Percentiles rank a stretch among this genome's conserved stretches.
These are phyloP conservation scores for Lineolata rhizophorae DNA, from an alignment of 495 filamentous ascomycete genomes.

Conservation along the genomic window DNA sequence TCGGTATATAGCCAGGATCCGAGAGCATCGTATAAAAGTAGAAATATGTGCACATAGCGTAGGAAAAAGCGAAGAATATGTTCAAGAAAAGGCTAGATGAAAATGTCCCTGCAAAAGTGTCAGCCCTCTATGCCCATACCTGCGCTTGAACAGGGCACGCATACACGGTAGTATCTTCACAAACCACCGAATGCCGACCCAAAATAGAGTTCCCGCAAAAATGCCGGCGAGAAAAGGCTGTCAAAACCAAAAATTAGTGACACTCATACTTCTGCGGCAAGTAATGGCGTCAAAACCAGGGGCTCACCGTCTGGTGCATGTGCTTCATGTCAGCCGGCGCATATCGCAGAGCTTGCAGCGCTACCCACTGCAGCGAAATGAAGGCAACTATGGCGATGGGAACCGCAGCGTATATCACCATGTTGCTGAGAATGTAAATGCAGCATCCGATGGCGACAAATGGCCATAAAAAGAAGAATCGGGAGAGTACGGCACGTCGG, in stretches of 20 bases:
- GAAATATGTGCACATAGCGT: conserved; percentile 54
- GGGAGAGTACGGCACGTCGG: conserved; percentile 48
- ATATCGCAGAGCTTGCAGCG: conserved; percentile 52
- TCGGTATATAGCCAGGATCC: conserved; percentile 91
- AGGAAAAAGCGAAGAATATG: conserved; percentile 42
- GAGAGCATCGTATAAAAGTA: conserved; percentile 64
- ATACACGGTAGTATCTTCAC: conserved; percentile 48
- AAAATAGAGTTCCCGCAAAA: conserved; percentile 71
- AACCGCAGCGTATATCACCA: conserved; percentile 52
- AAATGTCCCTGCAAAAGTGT: conserved; percentile 34
- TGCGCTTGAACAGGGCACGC: conserved; percentile 8
- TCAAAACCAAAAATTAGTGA: conserved; percentile 7
- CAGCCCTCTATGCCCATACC: conserved; percentile 6
- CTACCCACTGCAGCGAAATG: conserved; percentile 58
- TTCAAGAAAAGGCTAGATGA: conserved; percentile 45
- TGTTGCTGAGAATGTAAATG: conserved; percentile 46
- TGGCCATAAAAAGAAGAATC: conserved; percentile 83
- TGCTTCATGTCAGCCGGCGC: conserved; percentile 70
- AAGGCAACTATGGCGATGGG: conserved; percentile 42
- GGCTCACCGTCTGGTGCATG: conserved; percentile 63
- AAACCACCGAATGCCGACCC: conserved; percentile 57
- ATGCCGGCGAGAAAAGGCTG: conserved; percentile 84
- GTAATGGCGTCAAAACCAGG: background rate
- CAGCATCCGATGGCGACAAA: conserved; percentile 49
- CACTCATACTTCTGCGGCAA: background rate